Percentiles rank a stretch among this genome's conserved stretches.
phyloP scores from a whole-genome alignment of 2,329 filamentous ascomycete species.

The Aquanectria penicillioides region DNA sequence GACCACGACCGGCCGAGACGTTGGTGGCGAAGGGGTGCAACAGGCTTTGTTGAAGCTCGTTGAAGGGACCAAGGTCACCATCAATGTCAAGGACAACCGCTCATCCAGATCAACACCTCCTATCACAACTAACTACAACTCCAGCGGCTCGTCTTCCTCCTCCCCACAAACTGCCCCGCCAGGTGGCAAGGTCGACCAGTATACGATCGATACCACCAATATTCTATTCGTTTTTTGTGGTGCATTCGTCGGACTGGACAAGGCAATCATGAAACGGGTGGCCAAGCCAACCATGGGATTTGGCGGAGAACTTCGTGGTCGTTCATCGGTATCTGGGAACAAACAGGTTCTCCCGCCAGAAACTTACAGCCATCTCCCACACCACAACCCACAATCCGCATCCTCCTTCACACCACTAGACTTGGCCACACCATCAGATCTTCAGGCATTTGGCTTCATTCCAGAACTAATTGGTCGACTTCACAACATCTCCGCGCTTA shows the following conservation, averaged over 20 bases:
- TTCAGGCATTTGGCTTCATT: slow-evolving; percentile 90
- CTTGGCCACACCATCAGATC: slow-evolving; percentile 77
- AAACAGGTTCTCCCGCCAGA: slow-evolving; percentile 73
- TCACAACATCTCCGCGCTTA: slow-evolving; percentile 87
- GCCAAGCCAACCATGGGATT: slow-evolving; percentile 90
- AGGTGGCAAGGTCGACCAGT: slow-evolving; percentile 67
- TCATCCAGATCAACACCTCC: slow-evolving; percentile 63
- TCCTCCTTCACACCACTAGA: slow-evolving; percentile 69
- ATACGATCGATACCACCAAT: slow-evolving; percentile 89
- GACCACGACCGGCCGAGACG: slow-evolving; percentile 89
- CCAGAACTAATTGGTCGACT: slow-evolving; percentile 96
- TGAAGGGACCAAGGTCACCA: slow-evolving; percentile 91
- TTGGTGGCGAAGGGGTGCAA: slow-evolving; percentile 95
- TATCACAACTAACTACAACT: slow-evolving; percentile 63
- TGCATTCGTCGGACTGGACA: slow-evolving; percentile 92
- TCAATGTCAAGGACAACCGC: slow-evolving; percentile 85
- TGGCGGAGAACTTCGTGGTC: slow-evolving; percentile 79
- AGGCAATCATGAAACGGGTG: slow-evolving; percentile 86
- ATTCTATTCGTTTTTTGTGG: slow-evolving; percentile 98
- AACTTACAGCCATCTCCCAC: slow-evolving; percentile 65
- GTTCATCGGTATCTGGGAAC: slow-evolving; percentile 57
- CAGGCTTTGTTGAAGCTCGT: slow-evolving; percentile 96
- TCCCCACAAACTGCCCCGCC: slow-evolving; percentile 58
- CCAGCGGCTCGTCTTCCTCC: slow-evolving; percentile 54
- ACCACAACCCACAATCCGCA: slow-evolving; percentile 55